phyloP scores from a whole-genome alignment of 179 eudicot species.

The Vitellaria paradoxa region DNA sequence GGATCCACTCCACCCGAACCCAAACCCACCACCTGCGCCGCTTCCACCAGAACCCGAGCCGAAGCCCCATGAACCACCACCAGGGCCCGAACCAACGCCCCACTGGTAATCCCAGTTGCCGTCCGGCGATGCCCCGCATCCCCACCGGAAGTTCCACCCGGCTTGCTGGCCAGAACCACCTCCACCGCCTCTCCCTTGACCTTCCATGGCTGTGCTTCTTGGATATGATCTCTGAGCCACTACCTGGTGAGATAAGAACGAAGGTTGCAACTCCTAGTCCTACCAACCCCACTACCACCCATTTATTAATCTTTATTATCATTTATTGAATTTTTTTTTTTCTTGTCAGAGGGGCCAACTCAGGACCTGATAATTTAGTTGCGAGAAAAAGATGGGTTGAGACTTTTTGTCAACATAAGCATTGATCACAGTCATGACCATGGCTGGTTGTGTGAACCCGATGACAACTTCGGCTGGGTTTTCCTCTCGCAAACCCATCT shows the following conservation, averaged over 20 bases:
- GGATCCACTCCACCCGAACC: constrained; percentile 3
- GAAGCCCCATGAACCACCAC: constrained; percentile 3
- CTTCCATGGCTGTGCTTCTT: background rate
- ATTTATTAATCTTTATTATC: background rate
- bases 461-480: background rate
- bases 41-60: background rate
- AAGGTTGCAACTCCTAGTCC: background rate
- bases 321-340: background rate
- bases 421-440: no score
- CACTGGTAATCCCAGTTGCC: constrained; percentile 12
- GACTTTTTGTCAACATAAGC: no score
- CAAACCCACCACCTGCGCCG: background rate
- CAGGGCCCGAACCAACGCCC: constrained; percentile 5
- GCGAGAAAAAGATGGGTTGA: background rate
- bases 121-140: background rate
- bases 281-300: background rate
- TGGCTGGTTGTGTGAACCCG: background rate
- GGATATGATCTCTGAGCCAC: background rate
- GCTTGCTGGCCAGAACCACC: background rate
- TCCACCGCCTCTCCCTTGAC: background rate
- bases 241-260: background rate
- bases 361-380: background rate
- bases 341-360: no score
- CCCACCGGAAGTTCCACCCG: constrained; percentile 4
- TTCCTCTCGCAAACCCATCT: background rate